A percentile compares a stretch with the other conserved stretches of the same genome.
These are phyloP conservation scores for Boletus tylopilopsis DNA, from an alignment of 768 basidiomycete species.

Conservation along the genomic window DNA sequence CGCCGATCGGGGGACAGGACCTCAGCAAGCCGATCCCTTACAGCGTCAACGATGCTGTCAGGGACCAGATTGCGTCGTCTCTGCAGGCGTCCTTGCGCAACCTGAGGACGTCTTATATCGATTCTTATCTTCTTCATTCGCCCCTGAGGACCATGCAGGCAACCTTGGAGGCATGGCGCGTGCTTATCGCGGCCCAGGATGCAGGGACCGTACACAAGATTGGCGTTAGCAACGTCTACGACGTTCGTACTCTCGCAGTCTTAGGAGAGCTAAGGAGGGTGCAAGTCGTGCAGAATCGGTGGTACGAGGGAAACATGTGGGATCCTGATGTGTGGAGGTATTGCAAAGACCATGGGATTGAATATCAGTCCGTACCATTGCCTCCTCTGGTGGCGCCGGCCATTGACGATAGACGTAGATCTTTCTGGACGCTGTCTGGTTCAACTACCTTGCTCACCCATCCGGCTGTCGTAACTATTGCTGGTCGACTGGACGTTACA, in stretches of 20 bases:
- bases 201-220: conserved; percentile 61
- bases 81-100: conserved; percentile 63
- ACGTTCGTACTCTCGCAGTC: conserved; percentile 49
- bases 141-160: conserved; percentile 55
- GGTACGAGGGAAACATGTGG: conserved; percentile 81
- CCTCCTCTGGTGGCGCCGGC: background rate
- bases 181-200: conserved; percentile 58
- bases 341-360: conserved; percentile 58
- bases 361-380: conserved; percentile 59
- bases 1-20: conserved; percentile 72
- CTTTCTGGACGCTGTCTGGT: conserved; percentile 87
- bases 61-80: conserved; percentile 59
- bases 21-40: conserved; percentile 69
- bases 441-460: conserved; percentile 59
- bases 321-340: conserved; percentile 61
- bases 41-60: conserved; percentile 47
- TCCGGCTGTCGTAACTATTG: conserved; percentile 42
- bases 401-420: conserved; percentile 38
- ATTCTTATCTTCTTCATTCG: conserved; percentile 77
- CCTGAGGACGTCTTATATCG: conserved; percentile 69
- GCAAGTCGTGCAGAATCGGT: conserved; percentile 79
- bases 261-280: conserved; percentile 54
- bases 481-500: conserved; percentile 47
- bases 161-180: conserved; percentile 68
- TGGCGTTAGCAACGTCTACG: conserved; percentile 78